Evolutionary conservation across 352 stramenopile species (phyloP), one percentile per base, ranked within the genome.

Genomic region (Globisporangium uncinulatum): DNA sequence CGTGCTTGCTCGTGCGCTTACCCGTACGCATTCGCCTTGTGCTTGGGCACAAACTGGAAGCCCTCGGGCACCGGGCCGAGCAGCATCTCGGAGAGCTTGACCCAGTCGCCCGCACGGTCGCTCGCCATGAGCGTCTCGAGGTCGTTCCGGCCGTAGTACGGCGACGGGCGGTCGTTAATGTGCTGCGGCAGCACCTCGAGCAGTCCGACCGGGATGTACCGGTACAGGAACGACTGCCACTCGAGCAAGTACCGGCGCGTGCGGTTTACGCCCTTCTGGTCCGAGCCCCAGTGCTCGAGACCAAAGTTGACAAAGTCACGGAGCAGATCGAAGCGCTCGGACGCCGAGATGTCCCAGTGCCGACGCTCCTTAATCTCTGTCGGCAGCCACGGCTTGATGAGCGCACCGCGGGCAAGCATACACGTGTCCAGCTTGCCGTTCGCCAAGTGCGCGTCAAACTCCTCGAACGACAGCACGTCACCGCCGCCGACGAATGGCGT

Each of bases 381-480:
- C 6, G 94, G 94, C 39, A 99, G 76, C 97, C 97, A 99, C 29
- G 97, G 97, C 79, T 99, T 99, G 74, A 99, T 99, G 17, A 99
- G 84, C 6, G 96, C 97, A 51, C 97, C 92, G 31, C 92, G 87
- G 2, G 76, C 89, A 50, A 97, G 61, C 87, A 98, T 97, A 55
- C 81, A 94, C 17, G 87, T 96, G 48, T 91, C 83, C 32, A 97
- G 69, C 63, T 90, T 87, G 56, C 83, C 76, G 37, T 89, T 90
- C 65, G 82, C 65, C 21, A 96, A 62, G 66, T 96, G 85, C 13
- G 77, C 64, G 60, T 96, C 69, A 52, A 93, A 94, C 57, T 94
- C 87, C 36, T 90, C 71, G 58, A 80, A 90, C 51, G 77, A 91
- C 9, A 97, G 71, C 57, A 97, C 85, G 52, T 97, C 88, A 4